Percentiles rank a stretch among this genome's conserved stretches.
These are phyloP conservation scores for Sporothrix luriei DNA, from an alignment of 2,329 filamentous ascomycete species.

Conservation along the genomic window DNA sequence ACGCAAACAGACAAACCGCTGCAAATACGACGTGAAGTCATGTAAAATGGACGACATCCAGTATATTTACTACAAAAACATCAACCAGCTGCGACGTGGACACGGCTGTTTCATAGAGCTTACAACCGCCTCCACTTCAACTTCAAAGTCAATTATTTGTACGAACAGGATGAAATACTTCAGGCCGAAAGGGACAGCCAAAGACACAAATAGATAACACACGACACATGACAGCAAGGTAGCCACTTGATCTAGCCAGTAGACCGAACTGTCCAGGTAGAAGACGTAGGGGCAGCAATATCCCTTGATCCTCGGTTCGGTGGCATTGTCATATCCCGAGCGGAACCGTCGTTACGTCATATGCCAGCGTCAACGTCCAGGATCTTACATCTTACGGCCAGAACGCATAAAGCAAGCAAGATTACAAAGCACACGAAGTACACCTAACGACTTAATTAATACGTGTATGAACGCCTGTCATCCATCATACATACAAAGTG, in stretches of 20 bases:
- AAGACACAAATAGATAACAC: neutral
- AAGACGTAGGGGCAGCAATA: neutral
- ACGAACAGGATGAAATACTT: neutral
- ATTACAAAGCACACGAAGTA: neutral
- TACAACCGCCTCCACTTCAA: neutral
- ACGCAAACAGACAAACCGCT: neutral
- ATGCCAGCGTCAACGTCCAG: neutral
- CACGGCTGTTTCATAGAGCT: neutral
- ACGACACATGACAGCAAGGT: neutral
- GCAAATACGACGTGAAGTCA: neutral
- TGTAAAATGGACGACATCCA: neutral
- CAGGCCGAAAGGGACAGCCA: neutral
- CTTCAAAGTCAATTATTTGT: neutral
- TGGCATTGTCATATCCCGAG: neutral
- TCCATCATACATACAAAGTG: slow-evolving; percentile 38
- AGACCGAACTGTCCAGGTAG: neutral
- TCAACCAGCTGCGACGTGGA: neutral
- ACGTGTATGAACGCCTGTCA: slow-evolving; percentile 35
- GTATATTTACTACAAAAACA: neutral
- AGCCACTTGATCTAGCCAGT: too few species aligned
- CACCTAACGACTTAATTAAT: slow-evolving; percentile 31
- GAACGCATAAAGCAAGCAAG: too few species aligned
- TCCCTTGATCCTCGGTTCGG: neutral
- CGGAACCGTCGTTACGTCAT: slow-evolving; percentile 13
- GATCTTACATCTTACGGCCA: too few species aligned